Percentiles rank a stretch among this genome's conserved stretches.
These are phyloP conservation scores for Dactylonectria estremocensis DNA, from an alignment of 2,329 filamentous ascomycete species.

Conservation along the genomic window DNA sequence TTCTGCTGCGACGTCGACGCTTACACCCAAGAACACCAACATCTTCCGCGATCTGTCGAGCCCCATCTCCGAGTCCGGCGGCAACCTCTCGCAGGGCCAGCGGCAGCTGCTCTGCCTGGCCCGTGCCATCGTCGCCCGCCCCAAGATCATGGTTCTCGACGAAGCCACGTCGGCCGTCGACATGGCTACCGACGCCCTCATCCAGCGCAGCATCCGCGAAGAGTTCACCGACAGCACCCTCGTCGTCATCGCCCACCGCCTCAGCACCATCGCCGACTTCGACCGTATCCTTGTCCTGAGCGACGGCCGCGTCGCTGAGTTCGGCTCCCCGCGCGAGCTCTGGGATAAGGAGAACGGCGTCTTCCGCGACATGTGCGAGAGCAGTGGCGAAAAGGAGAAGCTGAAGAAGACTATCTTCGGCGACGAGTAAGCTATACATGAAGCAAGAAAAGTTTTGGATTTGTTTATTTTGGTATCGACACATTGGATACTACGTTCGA, in stretches of 20 bases:
- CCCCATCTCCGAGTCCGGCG: slow-evolving; percentile 78
- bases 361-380: slow-evolving; percentile 75
- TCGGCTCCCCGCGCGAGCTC: slow-evolving; percentile 74
- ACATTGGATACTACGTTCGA: background rate
- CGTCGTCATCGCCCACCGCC: slow-evolving; percentile 81
- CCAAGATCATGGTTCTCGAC: slow-evolving; percentile 85
- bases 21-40: slow-evolving; percentile 70
- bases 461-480: background rate
- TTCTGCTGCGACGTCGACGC: slow-evolving; percentile 52
- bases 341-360: slow-evolving; percentile 68
- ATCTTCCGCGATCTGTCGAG: slow-evolving; percentile 75
- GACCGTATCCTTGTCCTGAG: slow-evolving; percentile 81
- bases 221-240: slow-evolving; percentile 80
- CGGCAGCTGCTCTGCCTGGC: slow-evolving; percentile 83
- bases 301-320: slow-evolving; percentile 78
- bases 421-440: slow-evolving; percentile 7
- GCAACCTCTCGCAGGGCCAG: slow-evolving; percentile 84
- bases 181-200: slow-evolving; percentile 81
- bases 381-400: slow-evolving; percentile 72
- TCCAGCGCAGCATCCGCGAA: slow-evolving; percentile 80
- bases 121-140: slow-evolving; percentile 78
- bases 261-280: slow-evolving; percentile 84
- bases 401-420: slow-evolving; percentile 63
- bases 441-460: background rate
- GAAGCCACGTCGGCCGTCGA: slow-evolving; percentile 86